phyloP scores from a whole-genome alignment of 148 eudicot genomes.

The Silene uniflora region DNA sequence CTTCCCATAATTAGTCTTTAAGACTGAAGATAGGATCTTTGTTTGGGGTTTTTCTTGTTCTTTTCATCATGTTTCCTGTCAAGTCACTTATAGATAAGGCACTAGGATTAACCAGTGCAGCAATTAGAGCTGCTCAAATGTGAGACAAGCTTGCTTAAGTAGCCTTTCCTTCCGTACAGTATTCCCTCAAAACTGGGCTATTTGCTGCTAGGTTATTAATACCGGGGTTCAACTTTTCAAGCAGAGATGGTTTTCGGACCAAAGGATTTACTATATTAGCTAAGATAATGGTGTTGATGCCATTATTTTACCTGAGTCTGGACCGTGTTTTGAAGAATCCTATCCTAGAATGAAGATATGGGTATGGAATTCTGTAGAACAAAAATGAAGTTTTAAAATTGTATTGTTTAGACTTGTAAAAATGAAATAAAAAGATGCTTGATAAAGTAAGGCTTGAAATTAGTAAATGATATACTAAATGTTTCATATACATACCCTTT shows the following conservation, averaged over 20 bases:
- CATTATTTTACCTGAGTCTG: too few species aligned
- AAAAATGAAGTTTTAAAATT: too few species aligned
- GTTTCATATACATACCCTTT: too few species aligned
- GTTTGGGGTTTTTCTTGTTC: neutral
- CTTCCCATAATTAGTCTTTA: neutral
- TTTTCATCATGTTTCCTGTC: neutral
- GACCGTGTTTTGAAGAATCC: too few species aligned
- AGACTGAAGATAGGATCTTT: neutral
- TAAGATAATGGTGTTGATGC: neutral
- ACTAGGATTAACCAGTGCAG: neutral
- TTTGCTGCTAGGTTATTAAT: too few species aligned
- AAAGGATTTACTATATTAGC: neutral
- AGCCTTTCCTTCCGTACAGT: neutral
- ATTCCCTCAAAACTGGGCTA: neutral
- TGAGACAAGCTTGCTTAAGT: neutral
- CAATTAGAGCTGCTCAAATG: neutral
- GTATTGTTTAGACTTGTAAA: too few species aligned
- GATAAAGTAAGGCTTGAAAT: too few species aligned
- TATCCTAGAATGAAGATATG: too few species aligned
- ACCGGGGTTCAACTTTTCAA: too few species aligned
- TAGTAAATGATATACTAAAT: too few species aligned
- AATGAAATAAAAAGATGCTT: too few species aligned
- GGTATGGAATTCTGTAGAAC: too few species aligned
- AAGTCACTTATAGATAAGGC: neutral
- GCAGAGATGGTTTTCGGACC: neutral